These are phyloP conservation scores for Aechmea fasciata DNA, from an alignment of 176 grass and related monocot species.

Conservation along the genomic window DNA sequence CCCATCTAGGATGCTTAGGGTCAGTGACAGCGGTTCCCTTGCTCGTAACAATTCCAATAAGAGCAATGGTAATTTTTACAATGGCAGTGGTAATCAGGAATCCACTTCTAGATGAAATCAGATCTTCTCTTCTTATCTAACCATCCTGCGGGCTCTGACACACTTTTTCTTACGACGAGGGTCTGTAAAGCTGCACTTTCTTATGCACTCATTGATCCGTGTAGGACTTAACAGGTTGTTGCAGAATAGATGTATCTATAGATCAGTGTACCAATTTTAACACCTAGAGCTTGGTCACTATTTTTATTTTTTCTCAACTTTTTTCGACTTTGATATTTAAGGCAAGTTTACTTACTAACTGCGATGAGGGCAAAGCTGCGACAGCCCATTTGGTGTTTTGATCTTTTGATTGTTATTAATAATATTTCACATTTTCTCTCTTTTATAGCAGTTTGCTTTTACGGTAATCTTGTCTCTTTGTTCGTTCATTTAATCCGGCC, in stretches of 20 bases:
- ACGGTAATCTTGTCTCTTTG: not conserved
- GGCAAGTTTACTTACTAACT: constrained; percentile 39
- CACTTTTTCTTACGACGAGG: constrained; percentile 38
- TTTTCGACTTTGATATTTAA: constrained; percentile 28
- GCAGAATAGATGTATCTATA: constrained; percentile 23
- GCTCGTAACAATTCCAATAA: constrained; percentile 37
- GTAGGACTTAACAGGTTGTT: constrained; percentile 53
- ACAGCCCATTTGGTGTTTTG: not conserved
- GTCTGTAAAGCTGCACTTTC: constrained; percentile 46
- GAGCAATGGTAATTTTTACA: constrained; percentile 33
- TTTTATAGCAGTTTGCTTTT: not conserved
- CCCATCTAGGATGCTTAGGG: constrained; percentile 13
- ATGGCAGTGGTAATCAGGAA: constrained; percentile 36
- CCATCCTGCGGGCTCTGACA: constrained; percentile 41
- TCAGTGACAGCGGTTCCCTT: constrained; percentile 28
- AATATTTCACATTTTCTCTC: not conserved
- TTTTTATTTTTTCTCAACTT: constrained; percentile 25
- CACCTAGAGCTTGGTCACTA: constrained; percentile 35
- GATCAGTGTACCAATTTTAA: constrained; percentile 54
- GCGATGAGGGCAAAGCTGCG: not conserved
- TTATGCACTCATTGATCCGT: constrained; percentile 18
- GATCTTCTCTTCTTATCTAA: constrained; percentile 51
- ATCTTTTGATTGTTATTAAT: not conserved
- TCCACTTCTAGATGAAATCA: constrained; percentile 57
- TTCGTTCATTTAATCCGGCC: too few relatives aligned